Conservation (phyloP, 176 grass and related monocot genomes). For the Avena insularis region DNA sequence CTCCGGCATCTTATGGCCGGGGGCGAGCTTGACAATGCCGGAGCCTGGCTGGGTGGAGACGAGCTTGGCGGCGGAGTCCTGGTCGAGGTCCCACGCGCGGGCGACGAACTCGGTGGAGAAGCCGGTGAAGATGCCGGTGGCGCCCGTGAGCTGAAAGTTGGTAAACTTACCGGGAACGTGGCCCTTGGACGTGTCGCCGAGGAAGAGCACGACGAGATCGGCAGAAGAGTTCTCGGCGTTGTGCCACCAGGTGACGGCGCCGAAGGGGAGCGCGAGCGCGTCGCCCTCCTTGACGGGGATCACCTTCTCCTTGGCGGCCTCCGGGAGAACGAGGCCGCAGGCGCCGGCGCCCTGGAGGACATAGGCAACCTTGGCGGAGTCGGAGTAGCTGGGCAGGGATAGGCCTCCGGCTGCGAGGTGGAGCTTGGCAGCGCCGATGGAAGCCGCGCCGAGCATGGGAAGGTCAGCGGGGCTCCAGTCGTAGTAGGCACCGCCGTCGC, state of each 20-base stretch:
- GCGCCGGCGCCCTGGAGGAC: conserved; percentile 58
- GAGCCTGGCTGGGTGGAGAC: conserved; percentile 54
- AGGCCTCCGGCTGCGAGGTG: conserved; percentile 54
- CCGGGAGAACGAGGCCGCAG: conserved; percentile 57
- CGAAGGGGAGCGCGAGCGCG: conserved; percentile 71
- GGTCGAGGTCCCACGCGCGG: conserved; percentile 67
- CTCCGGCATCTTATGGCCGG: conserved; percentile 54
- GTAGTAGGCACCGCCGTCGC: conserved; percentile 64
- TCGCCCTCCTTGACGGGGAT: conserved; percentile 74
- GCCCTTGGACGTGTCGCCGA: conserved; percentile 78
- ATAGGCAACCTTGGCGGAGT: conserved; percentile 85
- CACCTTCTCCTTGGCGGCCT: conserved; percentile 66
- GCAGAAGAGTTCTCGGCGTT: conserved; percentile 38
- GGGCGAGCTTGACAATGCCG: conserved; percentile 49
- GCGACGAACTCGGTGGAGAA: conserved; percentile 74
- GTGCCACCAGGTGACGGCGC: conserved; percentile 78
- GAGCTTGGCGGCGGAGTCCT: conserved; percentile 45
- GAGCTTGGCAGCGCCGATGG: conserved; percentile 84
- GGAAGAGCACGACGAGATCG: conserved; percentile 68
- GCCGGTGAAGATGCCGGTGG: conserved; percentile 73
- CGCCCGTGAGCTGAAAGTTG: conserved; percentile 65
- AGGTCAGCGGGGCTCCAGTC: conserved; percentile 67
- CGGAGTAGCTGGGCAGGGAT: conserved; percentile 72
- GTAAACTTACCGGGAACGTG: conserved; percentile 66
- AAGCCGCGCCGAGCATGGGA: conserved; percentile 68